Conservation (phyloP, 164 flowering plant species). For the Tetrastigma voinierianum region DNA sequence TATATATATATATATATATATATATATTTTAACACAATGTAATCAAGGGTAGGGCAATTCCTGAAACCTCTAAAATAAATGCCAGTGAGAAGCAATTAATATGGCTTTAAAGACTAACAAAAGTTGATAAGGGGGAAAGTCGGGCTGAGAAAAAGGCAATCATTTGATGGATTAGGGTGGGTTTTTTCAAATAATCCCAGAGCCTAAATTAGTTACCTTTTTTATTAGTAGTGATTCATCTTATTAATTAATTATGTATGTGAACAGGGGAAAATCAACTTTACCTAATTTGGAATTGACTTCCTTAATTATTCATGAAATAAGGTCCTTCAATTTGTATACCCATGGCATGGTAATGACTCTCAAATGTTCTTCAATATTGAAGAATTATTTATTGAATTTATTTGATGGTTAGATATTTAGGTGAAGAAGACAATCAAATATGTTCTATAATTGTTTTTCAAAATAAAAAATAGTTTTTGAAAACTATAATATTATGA, state of each 20-base stretch:
- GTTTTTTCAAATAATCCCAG: background rate
- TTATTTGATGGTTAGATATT: no score
- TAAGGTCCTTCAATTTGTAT: no score
- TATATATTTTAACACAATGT: background rate
- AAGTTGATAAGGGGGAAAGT: background rate
- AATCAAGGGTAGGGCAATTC: background rate
- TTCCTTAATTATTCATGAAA: background rate
- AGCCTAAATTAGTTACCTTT: background rate
- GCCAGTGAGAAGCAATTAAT: background rate
- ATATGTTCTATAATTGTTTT: no score
- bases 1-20: background rate
- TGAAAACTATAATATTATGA: no score
- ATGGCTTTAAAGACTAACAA: background rate
- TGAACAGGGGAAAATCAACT: background rate
- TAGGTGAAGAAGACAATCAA: no score
- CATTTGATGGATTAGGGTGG: background rate
- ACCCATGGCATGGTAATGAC: no score
- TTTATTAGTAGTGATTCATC: background rate
- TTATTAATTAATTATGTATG: no score
- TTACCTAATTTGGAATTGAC: conserved; percentile 1
- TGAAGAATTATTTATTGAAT: no score
- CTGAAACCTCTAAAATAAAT: background rate
- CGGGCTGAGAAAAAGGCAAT: background rate
- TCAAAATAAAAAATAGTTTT: no score
- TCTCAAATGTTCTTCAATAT: no score